phyloP scores from a whole-genome alignment of 805 yeast genomes.

The Blastobotrys mokoenaii region DNA sequence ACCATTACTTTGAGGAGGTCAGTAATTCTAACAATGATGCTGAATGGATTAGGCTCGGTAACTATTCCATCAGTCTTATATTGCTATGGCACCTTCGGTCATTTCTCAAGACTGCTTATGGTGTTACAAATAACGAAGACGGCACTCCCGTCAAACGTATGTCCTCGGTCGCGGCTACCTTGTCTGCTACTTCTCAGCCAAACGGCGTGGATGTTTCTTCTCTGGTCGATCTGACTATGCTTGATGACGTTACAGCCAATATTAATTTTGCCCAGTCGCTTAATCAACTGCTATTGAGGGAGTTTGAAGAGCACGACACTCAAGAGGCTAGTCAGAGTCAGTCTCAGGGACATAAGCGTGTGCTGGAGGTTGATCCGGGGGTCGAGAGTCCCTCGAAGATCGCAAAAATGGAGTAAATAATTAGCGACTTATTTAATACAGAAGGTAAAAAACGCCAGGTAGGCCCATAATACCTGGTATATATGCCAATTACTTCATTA shows the following conservation, averaged over 20 bases:
- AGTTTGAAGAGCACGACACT: background rate
- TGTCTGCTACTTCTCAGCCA: background rate
- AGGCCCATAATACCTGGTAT: too few relatives aligned
- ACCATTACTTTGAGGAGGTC: background rate
- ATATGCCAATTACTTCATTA: too few relatives aligned
- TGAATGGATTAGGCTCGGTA: background rate
- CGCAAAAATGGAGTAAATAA: background rate
- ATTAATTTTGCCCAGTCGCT: background rate
- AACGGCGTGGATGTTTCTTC: background rate
- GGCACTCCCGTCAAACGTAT: background rate
- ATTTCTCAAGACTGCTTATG: background rate
- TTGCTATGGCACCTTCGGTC: background rate
- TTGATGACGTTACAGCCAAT: background rate
- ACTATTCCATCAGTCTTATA: background rate
- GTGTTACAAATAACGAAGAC: background rate
- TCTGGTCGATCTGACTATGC: background rate
- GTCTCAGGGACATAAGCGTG: background rate
- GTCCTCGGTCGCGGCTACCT: background rate
- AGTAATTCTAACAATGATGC: background rate
- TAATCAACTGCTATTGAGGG: background rate
- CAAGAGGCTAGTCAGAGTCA: background rate
- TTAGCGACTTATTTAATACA: background rate
- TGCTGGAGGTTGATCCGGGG: background rate
- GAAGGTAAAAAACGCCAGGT: too few relatives aligned
- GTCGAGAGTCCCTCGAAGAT: background rate